Percentiles rank a stretch among this genome's conserved stretches.
Conservation (phyloP, 768 basidiomycete species). For the Lentinula detonsa region DNA sequence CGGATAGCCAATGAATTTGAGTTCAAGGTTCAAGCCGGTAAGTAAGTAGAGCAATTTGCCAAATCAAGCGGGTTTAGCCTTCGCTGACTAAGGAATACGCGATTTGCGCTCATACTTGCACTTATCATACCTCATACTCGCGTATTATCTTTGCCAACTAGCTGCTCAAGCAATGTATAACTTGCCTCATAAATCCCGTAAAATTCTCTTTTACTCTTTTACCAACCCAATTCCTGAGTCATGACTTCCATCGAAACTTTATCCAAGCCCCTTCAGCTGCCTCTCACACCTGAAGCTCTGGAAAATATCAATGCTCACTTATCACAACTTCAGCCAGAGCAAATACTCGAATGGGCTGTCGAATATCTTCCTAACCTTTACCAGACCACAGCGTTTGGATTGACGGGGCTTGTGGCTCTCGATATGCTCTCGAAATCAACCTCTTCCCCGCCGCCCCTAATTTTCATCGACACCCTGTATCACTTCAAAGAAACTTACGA, state of each 20-base stretch:
- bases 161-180: not conserved
- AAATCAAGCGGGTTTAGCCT: not conserved
- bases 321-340: conserved; percentile 63
- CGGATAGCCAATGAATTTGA: no score
- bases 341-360: conserved; percentile 84
- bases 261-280: conserved; percentile 44
- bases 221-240: not conserved
- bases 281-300: conserved; percentile 54
- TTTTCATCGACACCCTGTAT: conserved; percentile 96
- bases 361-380: conserved; percentile 72
- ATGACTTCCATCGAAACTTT: not conserved
- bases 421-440: conserved; percentile 92
- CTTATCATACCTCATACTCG: conserved; percentile 1
- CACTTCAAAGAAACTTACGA: conserved; percentile 93
- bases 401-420: conserved; percentile 89
- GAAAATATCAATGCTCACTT: conserved; percentile 71
- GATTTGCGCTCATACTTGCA: not conserved
- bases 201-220: not conserved
- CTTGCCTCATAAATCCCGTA: not conserved
- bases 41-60: not conserved
- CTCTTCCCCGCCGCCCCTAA: conserved; percentile 64
- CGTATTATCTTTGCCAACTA: not conserved
- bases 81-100: conserved; percentile 2
- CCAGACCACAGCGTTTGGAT: conserved; percentile 96
- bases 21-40: no score